Conservation (phyloP, 768 basidiomycete genomes). For the Cystoderma amianthinum region DNA sequence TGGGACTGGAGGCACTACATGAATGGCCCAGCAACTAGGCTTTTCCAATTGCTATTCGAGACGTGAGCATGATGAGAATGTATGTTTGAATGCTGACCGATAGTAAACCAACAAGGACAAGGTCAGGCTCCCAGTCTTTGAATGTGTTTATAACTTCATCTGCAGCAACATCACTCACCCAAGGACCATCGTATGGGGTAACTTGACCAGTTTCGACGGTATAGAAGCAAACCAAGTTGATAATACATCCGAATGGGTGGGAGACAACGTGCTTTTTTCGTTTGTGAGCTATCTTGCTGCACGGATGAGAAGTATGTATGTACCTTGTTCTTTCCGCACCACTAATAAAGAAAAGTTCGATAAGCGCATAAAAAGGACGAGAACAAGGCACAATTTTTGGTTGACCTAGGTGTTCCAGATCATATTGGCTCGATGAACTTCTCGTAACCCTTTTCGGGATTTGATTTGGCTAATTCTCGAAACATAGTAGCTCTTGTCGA, state of each 20-base stretch:
- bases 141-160: conserved; percentile 9
- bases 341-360: too few relatives aligned
- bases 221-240: too few relatives aligned
- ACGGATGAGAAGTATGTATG: background rate
- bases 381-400: too few relatives aligned
- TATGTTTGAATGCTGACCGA: conserved; percentile 3
- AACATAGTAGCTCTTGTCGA: too few relatives aligned
- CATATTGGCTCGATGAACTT: too few relatives aligned
- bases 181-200: conserved; percentile 10
- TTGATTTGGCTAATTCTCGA: too few relatives aligned
- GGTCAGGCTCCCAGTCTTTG: conserved; percentile 16
- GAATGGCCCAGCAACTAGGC: too few relatives aligned
- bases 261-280: conserved; percentile 14
- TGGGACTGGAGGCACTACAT: conserved; percentile 26
- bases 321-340: conserved; percentile 11
- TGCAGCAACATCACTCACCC: conserved; percentile 9
- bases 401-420: too few relatives aligned
- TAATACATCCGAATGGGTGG: conserved; percentile 14
- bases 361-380: too few relatives aligned
- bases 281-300: background rate
- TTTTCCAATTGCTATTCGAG: conserved; percentile 26
- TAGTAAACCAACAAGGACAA: conserved; percentile 8
- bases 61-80: conserved; percentile 13
- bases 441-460: too few relatives aligned
- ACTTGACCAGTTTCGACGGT: too few relatives aligned